Base-by-base conservation (phyloP, 768 basidiomycete species). In the Cyclocybe aegerita region DNA sequence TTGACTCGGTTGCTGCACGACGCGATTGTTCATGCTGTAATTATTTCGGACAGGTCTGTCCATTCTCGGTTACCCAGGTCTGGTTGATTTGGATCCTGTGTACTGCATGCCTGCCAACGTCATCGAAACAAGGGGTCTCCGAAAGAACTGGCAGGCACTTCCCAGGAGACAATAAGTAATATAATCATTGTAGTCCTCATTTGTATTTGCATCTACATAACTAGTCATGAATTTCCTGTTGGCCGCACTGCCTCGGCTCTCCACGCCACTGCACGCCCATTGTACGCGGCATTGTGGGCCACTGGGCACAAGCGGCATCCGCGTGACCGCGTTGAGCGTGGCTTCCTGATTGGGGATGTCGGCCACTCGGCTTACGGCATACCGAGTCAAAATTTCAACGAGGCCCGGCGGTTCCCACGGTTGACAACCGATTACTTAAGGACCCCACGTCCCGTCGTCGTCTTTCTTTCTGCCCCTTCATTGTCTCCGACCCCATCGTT, bases 21-120 rank as follows among this genome's bases (percentile, higher is more conserved):
- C 23, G 23, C 23, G 3, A 23, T 23, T 23, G 29, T 7, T 43
- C 29, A 5, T 29, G n/a, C 41, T 15, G 48, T 40, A 31, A 49
- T 42, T 37, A 46, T 37, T 29, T 40, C 16, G 36, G 10, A 12
- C 54, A 88, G 94, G 93, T 1, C 77, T 99, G 29, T 94, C 93
- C 0, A 72, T 98, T 11, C 74, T 98, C 9, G 92, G 93, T 12
- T 95, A 93, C 60, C 88, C 90, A 0, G 87, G 83, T 1, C 68
- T 99, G 15, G 75, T 82, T 11, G 90, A 93, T 56, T 70, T 98
- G 37, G 97, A 98, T 64, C 96, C 96, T 0, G 87, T 97, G 15
- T 97, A 94, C 62, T 98, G 96, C 70, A 93, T 98, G 93, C 96
- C 93, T 7, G 87, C 87, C 1, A 65, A 64, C 9, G 59, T 93